A percentile compares a stretch with the other conserved stretches of the same genome.
Evolutionary conservation across 106 monocot genomes (phyloP).

Genomic region (Narthecium ossifragum): DNA sequence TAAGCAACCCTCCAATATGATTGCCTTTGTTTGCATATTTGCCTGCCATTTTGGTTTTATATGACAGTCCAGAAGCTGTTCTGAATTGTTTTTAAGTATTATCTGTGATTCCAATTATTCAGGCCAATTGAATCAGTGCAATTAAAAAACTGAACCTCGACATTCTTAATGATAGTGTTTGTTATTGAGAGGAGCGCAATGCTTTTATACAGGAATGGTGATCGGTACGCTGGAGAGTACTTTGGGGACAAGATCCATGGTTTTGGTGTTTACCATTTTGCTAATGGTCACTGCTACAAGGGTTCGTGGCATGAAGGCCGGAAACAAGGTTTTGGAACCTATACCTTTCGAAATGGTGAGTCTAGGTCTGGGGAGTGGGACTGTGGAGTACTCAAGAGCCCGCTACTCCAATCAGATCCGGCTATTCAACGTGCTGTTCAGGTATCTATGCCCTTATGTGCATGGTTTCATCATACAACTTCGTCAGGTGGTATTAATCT

Average conservation of each 20-base stretch:
- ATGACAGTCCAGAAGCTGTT: not conserved
- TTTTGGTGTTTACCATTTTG: conserved; percentile 44
- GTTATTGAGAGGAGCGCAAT: not conserved
- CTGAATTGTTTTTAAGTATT: not conserved
- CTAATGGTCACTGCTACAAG: conserved; percentile 41
- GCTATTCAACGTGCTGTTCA: conserved; percentile 11
- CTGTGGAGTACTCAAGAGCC: conserved; percentile 24
- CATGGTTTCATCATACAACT: not conserved
- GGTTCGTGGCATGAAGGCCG: conserved; percentile 54
- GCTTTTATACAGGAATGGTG: conserved; percentile 21
- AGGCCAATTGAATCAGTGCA: too few species aligned
- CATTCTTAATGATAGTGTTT: not conserved
- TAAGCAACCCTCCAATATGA: too few species aligned
- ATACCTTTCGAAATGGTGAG: conserved; percentile 43
- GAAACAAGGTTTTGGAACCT: conserved; percentile 43
- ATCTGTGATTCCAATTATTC: not conserved
- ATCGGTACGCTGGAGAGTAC: conserved; percentile 31
- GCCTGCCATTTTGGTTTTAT: not conserved
- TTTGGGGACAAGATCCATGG: conserved; percentile 43
- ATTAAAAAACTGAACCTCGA: too few species aligned
- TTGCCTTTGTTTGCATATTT: not conserved
- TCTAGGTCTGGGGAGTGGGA: conserved; percentile 38
- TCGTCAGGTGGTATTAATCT: not conserved
- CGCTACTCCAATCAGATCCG: conserved; percentile 6
- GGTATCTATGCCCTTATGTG: conserved; percentile 2